phyloP scores from a whole-genome alignment of 1,139 yeast species.

The Taphrina flavorubra region DNA sequence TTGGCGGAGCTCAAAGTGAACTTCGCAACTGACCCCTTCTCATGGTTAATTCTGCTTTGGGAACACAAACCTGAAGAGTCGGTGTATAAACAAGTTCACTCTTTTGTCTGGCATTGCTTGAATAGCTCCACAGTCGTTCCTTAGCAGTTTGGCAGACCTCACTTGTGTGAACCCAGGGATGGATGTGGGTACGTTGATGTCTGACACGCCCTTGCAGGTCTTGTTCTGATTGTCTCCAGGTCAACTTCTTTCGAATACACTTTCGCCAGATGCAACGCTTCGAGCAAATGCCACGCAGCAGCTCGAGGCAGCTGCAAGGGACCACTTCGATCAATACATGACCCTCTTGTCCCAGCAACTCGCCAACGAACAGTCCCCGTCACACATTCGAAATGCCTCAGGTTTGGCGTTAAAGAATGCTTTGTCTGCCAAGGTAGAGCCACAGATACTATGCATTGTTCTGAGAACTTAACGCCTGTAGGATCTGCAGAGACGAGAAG shows the following conservation, averaged over 20 bases:
- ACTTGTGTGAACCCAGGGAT: conserved; percentile 1
- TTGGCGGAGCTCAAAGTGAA: conserved; percentile 4
- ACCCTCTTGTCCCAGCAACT: conserved; percentile 74
- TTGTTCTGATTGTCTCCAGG: conserved; percentile 9
- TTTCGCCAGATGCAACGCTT: conserved; percentile 52
- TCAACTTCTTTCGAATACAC: conserved; percentile 37
- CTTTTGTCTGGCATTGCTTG: neutral
- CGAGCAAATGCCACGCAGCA: conserved; percentile 84
- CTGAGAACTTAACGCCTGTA: conserved; percentile 37
- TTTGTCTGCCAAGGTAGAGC: conserved; percentile 69
- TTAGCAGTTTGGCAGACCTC: neutral
- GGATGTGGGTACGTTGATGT: conserved; percentile 14
- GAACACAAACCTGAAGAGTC: conserved; percentile 11
- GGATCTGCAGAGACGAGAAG: conserved; percentile 42
- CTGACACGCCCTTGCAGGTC: neutral
- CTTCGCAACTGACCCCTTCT: conserved; percentile 19
- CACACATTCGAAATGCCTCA: conserved; percentile 91
- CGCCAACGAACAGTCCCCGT: conserved; percentile 66
- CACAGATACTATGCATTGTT: conserved; percentile 48
- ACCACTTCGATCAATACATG: conserved; percentile 71
- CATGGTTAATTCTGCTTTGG: neutral
- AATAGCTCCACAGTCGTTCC: conserved; percentile 1
- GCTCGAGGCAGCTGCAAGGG: conserved; percentile 71
- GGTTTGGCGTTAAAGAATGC: conserved; percentile 87
- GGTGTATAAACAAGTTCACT: conserved; percentile 6